Conservation (phyloP, 129 eudicot species). For the Smallanthus sonchifolius region DNA sequence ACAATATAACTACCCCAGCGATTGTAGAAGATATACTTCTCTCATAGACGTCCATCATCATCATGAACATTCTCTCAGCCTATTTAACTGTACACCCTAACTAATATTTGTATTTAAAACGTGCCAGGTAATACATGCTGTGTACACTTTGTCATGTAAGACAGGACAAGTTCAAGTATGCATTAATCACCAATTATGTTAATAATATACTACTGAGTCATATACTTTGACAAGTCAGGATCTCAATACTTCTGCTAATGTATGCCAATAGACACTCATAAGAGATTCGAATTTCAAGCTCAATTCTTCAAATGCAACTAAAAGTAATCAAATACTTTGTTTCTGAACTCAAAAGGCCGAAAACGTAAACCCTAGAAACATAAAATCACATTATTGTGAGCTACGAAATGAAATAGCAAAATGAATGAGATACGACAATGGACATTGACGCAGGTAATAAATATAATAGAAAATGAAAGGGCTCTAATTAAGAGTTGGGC, state of each 20-base stretch:
- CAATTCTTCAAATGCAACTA: neutral
- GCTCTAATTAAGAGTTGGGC: too few species aligned
- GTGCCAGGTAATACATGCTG: neutral
- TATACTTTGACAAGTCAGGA: slow-evolving; percentile 90
- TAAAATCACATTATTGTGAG: slow-evolving; percentile 14
- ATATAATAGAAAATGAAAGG: slow-evolving; percentile 30
- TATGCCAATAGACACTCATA: neutral
- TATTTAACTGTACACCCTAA: neutral
- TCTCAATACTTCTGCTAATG: slow-evolving; percentile 12
- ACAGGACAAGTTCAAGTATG: neutral
- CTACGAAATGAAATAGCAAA: neutral
- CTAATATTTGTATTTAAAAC: neutral
- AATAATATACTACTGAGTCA: neutral
- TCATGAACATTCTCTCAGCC: neutral
- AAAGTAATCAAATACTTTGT: neutral
- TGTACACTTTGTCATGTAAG: neutral
- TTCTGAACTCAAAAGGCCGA: neutral
- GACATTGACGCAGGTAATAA: slow-evolving; percentile 35
- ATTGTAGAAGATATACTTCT: slow-evolving; percentile 77
- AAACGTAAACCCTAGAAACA: slow-evolving; percentile 27
- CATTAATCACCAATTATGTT: neutral
- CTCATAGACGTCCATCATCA: slow-evolving; percentile 49
- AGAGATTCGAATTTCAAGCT: neutral
- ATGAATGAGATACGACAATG: slow-evolving; percentile 6
- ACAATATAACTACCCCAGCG: slow-evolving; percentile 55